Evolutionary conservation across 2,329 filamentous ascomycete species (phyloP).

Genomic region (Metarhizium album): DNA sequence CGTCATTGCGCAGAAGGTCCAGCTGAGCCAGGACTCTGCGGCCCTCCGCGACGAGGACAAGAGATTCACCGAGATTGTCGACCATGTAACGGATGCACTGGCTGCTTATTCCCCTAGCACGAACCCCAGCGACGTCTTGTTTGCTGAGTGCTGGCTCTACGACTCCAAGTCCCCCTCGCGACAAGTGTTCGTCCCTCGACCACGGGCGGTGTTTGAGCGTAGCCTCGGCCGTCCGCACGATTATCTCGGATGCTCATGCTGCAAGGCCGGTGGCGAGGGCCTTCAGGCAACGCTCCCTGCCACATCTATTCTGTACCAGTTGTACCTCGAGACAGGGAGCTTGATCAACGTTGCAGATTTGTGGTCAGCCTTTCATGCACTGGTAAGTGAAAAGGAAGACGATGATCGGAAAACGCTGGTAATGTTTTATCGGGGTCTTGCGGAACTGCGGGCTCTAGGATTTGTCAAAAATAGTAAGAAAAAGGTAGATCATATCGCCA

Average conservation of each 20-base stretch:
- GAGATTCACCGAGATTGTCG: slow-evolving; percentile 56
- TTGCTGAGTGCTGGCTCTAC: slow-evolving; percentile 68
- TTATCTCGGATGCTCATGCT: slow-evolving; percentile 66
- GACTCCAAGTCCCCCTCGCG: slow-evolving; percentile 58
- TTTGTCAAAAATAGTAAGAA: slow-evolving; percentile 84
- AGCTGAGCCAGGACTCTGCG: slow-evolving; percentile 65
- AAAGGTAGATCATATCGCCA: slow-evolving; percentile 85
- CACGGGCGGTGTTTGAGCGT: slow-evolving; percentile 59
- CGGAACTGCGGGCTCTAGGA: slow-evolving; percentile 76
- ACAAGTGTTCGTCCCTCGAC: slow-evolving; percentile 65
- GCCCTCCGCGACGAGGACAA: slow-evolving; percentile 60
- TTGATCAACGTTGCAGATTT: slow-evolving; percentile 72
- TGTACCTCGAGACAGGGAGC: slow-evolving; percentile 67
- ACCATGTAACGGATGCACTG: slow-evolving; percentile 28
- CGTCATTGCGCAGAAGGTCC: slow-evolving; percentile 70
- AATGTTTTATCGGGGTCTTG: slow-evolving; percentile 74
- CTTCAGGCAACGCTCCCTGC: slow-evolving; percentile 54
- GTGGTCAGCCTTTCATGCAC: slow-evolving; percentile 64
- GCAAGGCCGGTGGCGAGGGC: slow-evolving; percentile 36
- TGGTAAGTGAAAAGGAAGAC: slow-evolving; percentile 37
- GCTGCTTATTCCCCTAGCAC: slow-evolving; percentile 14
- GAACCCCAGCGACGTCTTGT: slow-evolving; percentile 34
- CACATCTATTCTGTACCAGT: slow-evolving; percentile 64
- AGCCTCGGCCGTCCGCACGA: slow-evolving; percentile 64
- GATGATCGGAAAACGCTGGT: slow-evolving; percentile 53